These are phyloP conservation scores for Talaromyces adpressus DNA, from an alignment of 495 filamentous ascomycete species.

Conservation along the genomic window DNA sequence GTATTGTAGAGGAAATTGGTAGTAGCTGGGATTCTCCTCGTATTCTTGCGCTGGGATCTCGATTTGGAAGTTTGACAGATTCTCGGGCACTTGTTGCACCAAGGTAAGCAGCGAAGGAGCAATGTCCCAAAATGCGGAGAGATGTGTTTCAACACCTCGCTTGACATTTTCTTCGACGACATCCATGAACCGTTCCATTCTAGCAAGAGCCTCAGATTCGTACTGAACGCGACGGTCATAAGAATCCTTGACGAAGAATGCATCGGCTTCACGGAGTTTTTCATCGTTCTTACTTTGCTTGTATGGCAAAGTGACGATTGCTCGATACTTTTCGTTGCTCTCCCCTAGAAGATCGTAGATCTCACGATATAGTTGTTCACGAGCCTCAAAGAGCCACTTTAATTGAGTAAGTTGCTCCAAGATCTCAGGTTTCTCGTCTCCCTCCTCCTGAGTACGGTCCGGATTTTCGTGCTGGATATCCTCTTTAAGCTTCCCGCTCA, in stretches of 20 bases:
- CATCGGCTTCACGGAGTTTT: conserved; percentile 66
- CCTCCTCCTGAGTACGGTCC: conserved; percentile 84
- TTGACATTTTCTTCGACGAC: conserved; percentile 80
- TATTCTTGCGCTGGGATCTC: conserved; percentile 70
- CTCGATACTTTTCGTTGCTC: conserved; percentile 78
- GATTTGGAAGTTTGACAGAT: conserved; percentile 52
- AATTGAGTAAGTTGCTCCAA: conserved; percentile 89
- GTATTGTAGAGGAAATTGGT: conserved; percentile 72
- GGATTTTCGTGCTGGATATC: conserved; percentile 66
- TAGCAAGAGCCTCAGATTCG: conserved; percentile 57
- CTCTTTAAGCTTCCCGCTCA: conserved; percentile 64
- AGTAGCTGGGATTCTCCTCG: conserved; percentile 77
- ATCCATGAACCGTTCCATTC: conserved; percentile 70
- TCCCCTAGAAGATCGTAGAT: conserved; percentile 76
- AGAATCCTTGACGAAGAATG: conserved; percentile 76
- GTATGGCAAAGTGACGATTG: conserved; percentile 75
- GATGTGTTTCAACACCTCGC: conserved; percentile 82
- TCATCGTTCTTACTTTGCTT: conserved; percentile 58
- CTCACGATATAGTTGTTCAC: conserved; percentile 77
- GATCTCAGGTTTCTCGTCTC: conserved; percentile 89
- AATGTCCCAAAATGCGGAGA: conserved; percentile 96
- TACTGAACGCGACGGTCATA: conserved; percentile 57
- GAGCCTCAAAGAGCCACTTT: conserved; percentile 95
- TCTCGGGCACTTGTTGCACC: conserved; percentile 65
- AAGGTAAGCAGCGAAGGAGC: conserved; percentile 71